A percentile compares a stretch with the other conserved stretches of the same genome.
Conservation (phyloP, 1,139 yeast genomes). For the Geotrichum candidum region DNA sequence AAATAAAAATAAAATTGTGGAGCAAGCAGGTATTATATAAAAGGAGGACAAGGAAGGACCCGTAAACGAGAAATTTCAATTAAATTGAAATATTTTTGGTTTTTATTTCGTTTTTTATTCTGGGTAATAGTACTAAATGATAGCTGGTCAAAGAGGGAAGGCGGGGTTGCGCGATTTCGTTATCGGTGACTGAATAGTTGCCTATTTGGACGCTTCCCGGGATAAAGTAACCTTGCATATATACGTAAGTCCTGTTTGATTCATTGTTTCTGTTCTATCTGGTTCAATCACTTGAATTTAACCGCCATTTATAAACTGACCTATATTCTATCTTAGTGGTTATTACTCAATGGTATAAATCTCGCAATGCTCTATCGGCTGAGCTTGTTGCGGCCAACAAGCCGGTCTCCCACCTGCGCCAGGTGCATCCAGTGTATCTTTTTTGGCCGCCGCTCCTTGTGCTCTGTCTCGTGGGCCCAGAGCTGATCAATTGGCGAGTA, state of each 20-base stretch:
- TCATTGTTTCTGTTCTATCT: no score
- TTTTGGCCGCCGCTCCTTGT: conserved; percentile 80
- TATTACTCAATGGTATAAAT: no score
- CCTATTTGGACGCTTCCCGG: not conserved
- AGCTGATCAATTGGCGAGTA: conserved; percentile 69
- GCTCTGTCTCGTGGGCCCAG: conserved; percentile 81
- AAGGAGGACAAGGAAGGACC: no score
- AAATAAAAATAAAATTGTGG: no score
- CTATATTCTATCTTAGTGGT: no score
- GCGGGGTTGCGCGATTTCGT: not conserved
- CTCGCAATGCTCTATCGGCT: not conserved
- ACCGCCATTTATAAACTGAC: no score
- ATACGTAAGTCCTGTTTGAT: no score
- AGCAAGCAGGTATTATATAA: no score
- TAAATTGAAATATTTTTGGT: not conserved
- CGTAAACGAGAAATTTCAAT: not conserved
- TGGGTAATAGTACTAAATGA: not conserved
- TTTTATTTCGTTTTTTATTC: not conserved
- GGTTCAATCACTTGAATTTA: no score
- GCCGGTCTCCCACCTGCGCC: conserved; percentile 73
- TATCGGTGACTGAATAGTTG: not conserved
- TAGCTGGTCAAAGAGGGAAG: not conserved
- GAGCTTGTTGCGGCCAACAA: conserved; percentile 59
- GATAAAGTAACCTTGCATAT: no score
- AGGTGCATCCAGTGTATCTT: conserved; percentile 73